These are phyloP conservation scores for Agaricus subrufescens DNA, from an alignment of 768 basidiomycete species.

Conservation along the genomic window DNA sequence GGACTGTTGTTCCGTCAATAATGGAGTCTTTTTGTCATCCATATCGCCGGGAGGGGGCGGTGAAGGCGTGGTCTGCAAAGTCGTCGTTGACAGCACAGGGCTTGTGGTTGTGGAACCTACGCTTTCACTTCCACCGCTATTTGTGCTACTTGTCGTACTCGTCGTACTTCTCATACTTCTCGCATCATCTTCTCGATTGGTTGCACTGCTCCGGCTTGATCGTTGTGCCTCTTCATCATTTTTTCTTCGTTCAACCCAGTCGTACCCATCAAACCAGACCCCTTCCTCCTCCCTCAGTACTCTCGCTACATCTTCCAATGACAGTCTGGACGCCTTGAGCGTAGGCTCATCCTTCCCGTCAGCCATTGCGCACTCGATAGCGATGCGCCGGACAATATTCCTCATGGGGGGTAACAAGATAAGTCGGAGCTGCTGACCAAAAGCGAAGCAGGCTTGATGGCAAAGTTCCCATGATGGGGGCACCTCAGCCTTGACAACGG, in stretches of 20 bases:
- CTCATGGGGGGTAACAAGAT: conserved; percentile 63
- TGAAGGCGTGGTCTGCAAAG: conserved; percentile 74
- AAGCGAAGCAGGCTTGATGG: conserved; percentile 56
- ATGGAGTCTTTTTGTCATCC: conserved; percentile 27
- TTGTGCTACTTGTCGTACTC: conserved; percentile 10
- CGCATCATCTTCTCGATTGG: conserved; percentile 17
- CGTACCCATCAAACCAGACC: conserved; percentile 70
- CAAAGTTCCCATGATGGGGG: conserved; percentile 64
- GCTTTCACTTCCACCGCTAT: conserved; percentile 20
- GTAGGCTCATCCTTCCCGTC: conserved; percentile 47
- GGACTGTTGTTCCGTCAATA: conserved; percentile 24
- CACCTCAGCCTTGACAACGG: conserved; percentile 43
- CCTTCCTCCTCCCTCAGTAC: conserved; percentile 57
- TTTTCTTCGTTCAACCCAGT: conserved; percentile 53
- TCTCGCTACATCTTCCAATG: conserved; percentile 53
- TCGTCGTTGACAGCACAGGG: conserved; percentile 70
- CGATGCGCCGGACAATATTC: conserved; percentile 61
- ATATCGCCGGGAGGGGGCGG: conserved; percentile 47
- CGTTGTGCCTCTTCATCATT: conserved; percentile 33
- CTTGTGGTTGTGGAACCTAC: conserved; percentile 57
- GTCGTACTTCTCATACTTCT: conserved; percentile 10
- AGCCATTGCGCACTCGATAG: conserved; percentile 55
- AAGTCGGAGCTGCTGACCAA: conserved; percentile 51
- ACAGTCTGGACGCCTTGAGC: conserved; percentile 49
- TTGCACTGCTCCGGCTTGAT: conserved; percentile 30